Percentiles rank a stretch among this genome's conserved stretches.
Evolutionary conservation across 2,329 filamentous ascomycete genomes (phyloP).

Genomic region (Colletotrichum liriopes): DNA sequence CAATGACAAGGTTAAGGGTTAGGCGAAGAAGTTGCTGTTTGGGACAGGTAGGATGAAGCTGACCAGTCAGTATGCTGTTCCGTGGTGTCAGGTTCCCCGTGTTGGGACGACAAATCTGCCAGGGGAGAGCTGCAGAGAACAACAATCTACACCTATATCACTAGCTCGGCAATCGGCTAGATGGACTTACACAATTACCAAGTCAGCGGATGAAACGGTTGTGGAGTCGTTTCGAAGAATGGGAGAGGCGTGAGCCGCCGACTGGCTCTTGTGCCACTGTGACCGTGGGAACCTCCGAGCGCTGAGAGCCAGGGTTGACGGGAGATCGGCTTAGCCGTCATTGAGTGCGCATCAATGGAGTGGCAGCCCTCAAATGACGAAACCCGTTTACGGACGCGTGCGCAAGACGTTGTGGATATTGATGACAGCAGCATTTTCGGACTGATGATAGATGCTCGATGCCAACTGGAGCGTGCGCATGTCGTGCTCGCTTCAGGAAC

Average conservation of each 20-base stretch:
- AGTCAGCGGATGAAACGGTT: conserved; percentile 34
- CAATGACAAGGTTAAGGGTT: neutral
- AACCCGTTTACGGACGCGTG: neutral
- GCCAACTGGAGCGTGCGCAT: conserved; percentile 1
- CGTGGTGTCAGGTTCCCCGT: neutral
- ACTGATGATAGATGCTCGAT: conserved; percentile 10
- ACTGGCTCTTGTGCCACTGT: neutral
- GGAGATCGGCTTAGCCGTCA: conserved; percentile 25
- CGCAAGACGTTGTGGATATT: neutral
- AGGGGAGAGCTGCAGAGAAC: neutral
- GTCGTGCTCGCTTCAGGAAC: neutral
- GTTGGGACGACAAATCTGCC: conserved; percentile 15
- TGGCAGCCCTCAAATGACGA: neutral
- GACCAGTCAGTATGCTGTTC: neutral
- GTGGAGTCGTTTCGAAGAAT: conserved; percentile 30
- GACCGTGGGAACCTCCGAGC: conserved; percentile 24
- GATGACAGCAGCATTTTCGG: neutral
- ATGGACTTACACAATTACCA: neutral
- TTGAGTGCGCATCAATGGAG: neutral
- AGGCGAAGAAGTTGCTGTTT: neutral
- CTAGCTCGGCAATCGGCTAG: neutral
- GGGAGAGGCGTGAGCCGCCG: conserved; percentile 4
- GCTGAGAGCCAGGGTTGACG: neutral
- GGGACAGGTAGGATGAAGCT: neutral
- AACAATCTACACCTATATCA: neutral